Percentiles rank a stretch among this genome's conserved stretches.
phyloP scores from a whole-genome alignment of 2,329 filamentous ascomycete species.

The Arthrobotrys sinensis region DNA sequence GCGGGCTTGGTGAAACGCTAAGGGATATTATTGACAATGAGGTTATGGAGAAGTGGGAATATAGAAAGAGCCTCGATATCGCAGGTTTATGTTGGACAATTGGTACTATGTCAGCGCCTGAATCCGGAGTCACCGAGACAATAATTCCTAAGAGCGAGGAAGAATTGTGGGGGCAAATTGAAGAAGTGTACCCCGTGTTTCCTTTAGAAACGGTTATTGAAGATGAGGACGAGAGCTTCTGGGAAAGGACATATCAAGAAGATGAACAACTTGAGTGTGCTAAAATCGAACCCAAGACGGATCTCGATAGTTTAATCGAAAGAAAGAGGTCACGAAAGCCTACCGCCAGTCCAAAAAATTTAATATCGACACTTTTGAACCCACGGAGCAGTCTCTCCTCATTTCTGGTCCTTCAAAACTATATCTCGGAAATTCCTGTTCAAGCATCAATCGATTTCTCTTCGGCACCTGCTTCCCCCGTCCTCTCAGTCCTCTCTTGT shows the following conservation, averaged over 20 bases:
- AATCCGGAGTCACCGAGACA: neutral
- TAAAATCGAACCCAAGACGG: conserved; percentile 50
- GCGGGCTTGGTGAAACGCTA: neutral
- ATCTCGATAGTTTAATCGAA: conserved; percentile 52
- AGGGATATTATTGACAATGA: conserved; percentile 11
- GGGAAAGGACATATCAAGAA: neutral
- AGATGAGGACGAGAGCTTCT: conserved; percentile 32
- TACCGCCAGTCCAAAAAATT: neutral
- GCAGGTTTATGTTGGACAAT: conserved; percentile 52
- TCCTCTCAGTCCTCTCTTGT: neutral
- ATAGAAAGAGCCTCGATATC: conserved; percentile 58
- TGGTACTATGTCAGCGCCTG: neutral
- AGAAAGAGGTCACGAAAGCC: conserved; percentile 1
- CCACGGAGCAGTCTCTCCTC: conserved; percentile 30
- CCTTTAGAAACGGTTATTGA: conserved; percentile 38
- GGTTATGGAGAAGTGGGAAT: conserved; percentile 46
- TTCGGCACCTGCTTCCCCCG: neutral
- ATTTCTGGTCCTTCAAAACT: conserved; percentile 48
- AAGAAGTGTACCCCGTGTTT: neutral
- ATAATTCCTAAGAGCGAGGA: conserved; percentile 28
- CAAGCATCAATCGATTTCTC: neutral
- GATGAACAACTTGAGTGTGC: conserved; percentile 43
- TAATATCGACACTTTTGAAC: conserved; percentile 10
- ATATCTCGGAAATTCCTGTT: neutral
- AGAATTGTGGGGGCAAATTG: conserved; percentile 1